Evolutionary conservation across 2,329 filamentous ascomycete genomes (phyloP).

Genomic region (Metarhizium guizhouense): DNA sequence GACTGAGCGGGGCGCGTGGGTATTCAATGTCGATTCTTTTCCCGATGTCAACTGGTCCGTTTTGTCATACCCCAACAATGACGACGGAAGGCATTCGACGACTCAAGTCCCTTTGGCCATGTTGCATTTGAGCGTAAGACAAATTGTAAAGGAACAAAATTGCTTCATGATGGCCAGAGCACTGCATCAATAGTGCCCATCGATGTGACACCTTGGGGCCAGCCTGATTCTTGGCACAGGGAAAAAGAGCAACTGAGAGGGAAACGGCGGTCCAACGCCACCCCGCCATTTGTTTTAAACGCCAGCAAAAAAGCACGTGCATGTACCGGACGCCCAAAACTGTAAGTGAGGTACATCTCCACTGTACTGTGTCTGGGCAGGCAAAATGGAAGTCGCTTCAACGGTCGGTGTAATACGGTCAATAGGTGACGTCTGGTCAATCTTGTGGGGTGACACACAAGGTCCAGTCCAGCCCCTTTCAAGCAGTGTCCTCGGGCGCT

Average conservation of each 20-base stretch:
- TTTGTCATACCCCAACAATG: neutral
- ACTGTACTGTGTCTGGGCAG: too few species aligned
- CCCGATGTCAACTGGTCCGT: neutral
- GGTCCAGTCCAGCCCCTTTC: too few species aligned
- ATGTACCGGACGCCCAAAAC: neutral
- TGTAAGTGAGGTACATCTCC: too few species aligned
- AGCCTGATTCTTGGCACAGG: neutral
- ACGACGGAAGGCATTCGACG: neutral
- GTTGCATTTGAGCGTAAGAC: neutral
- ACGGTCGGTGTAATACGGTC: too few species aligned
- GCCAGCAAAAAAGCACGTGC: neutral
- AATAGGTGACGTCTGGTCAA: too few species aligned
- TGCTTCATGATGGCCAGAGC: neutral
- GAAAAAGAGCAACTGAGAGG: neutral
- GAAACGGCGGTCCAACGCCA: neutral
- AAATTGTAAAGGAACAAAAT: neutral
- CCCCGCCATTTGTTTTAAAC: neutral
- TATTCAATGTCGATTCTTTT: neutral
- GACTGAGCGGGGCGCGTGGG: too few species aligned
- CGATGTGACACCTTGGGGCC: neutral
- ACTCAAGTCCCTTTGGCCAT: neutral
- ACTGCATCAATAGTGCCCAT: neutral
- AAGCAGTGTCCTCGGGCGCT: too few species aligned
- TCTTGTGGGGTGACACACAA: too few species aligned
- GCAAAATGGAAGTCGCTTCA: too few species aligned